A percentile compares a stretch with the other conserved stretches of the same genome.
Evolutionary conservation across 495 filamentous ascomycete species (phyloP).

Genomic region (Acidiella bohemica): DNA sequence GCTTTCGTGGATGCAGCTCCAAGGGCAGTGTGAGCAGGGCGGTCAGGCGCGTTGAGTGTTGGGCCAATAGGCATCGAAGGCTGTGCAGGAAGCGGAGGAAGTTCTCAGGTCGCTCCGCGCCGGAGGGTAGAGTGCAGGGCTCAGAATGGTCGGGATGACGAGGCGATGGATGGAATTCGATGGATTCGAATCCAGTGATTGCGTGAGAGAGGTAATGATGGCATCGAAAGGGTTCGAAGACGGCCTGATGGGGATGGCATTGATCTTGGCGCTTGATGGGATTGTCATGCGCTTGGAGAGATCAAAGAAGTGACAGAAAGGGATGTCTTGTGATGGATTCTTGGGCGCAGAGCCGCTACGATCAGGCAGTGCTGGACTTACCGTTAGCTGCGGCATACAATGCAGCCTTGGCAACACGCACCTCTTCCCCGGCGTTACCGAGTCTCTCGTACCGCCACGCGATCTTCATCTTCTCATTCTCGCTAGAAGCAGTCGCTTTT

Average conservation of each 20-base stretch:
- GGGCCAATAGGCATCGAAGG: constrained; percentile 58
- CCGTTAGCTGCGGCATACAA: constrained; percentile 8
- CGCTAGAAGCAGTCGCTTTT: background rate
- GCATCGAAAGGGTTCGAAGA: constrained; percentile 39
- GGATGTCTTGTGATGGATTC: constrained; percentile 6
- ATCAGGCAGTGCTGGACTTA: constrained; percentile 14
- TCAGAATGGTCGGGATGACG: constrained; percentile 69
- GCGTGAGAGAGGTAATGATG: constrained; percentile 48
- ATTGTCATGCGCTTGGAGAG: constrained; percentile 68
- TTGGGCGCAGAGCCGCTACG: constrained; percentile 11
- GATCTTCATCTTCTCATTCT: constrained; percentile 81
- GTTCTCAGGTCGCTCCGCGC: constrained; percentile 49
- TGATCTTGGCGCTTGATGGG: constrained; percentile 40
- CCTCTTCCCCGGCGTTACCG: constrained; percentile 49
- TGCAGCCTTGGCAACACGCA: constrained; percentile 18
- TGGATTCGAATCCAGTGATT: constrained; percentile 43
- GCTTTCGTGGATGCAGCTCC: constrained; percentile 65
- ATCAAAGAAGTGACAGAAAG: constrained; percentile 84
- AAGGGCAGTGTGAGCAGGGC: constrained; percentile 67
- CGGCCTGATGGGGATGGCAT: constrained; percentile 39
- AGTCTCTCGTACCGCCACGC: constrained; percentile 92
- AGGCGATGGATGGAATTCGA: constrained; percentile 61
- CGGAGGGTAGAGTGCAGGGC: constrained; percentile 65
- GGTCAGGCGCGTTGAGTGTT: constrained; percentile 50
- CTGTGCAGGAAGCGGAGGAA: constrained; percentile 75